Conservation (phyloP, 208 protist genomes). For the Leishmania braziliensis region DNA sequence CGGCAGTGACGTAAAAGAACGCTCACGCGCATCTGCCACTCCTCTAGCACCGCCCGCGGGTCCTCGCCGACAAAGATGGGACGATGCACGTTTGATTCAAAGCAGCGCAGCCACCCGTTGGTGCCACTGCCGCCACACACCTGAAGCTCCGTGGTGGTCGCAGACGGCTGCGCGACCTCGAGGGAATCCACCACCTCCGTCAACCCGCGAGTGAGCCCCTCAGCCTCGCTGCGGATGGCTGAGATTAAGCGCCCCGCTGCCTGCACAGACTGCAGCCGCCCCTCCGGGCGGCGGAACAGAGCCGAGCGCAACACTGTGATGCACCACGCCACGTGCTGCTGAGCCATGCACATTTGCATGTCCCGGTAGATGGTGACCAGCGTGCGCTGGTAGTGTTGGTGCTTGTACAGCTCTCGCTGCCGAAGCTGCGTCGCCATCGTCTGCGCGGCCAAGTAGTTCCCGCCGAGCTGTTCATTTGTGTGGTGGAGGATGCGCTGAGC, state of each 20-base stretch:
- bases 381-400: constrained; percentile 52
- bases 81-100: constrained; percentile 41
- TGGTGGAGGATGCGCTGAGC: constrained; percentile 80
- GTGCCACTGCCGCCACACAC: constrained; percentile 62
- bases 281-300: constrained; percentile 56
- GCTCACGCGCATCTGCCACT: constrained; percentile 87
- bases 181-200: constrained; percentile 57
- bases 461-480: constrained; percentile 66
- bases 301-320: constrained; percentile 56
- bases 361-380: constrained; percentile 53
- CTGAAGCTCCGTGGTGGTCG: constrained; percentile 23
- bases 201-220: constrained; percentile 60
- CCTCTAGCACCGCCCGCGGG: constrained; percentile 60
- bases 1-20: constrained; percentile 73
- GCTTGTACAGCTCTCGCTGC: constrained; percentile 69
- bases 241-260: constrained; percentile 36
- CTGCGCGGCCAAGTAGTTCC: constrained; percentile 55
- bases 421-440: constrained; percentile 62
- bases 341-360: constrained; percentile 49
- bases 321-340: constrained; percentile 51
- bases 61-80: constrained; percentile 43
- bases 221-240: constrained; percentile 42
- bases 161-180: constrained; percentile 36
- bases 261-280: constrained; percentile 43
- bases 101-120: constrained; percentile 77